Conservation (phyloP, 1,284 basidiomycete genomes). For the Leccinum variabile region DNA sequence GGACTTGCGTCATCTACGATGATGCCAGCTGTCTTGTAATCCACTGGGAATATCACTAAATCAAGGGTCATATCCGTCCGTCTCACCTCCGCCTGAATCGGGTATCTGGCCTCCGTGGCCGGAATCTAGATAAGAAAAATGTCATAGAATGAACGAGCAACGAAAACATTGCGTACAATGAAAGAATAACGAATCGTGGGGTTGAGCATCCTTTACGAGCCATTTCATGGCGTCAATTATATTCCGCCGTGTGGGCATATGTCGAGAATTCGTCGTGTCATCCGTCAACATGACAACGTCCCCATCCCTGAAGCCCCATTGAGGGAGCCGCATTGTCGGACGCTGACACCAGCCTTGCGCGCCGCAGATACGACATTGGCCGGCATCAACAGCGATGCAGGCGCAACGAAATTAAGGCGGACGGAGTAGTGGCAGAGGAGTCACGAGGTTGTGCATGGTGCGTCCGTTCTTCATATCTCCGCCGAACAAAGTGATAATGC, state of each 20-base stretch:
- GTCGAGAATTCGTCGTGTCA: conserved; percentile 56
- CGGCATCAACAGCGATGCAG: conserved; percentile 90
- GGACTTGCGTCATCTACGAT: conserved; percentile 76
- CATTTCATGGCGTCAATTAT: conserved; percentile 85
- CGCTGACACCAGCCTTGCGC: conserved; percentile 78
- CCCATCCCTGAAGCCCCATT: conserved; percentile 63
- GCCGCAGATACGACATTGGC: conserved; percentile 81
- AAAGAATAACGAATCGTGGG: conserved; percentile 85
- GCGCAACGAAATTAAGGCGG: conserved; percentile 95
- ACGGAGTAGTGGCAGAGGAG: conserved; percentile 91
- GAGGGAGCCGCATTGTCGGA: conserved; percentile 75
- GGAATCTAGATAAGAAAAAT: conserved; percentile 48
- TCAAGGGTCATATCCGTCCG: conserved; percentile 54
- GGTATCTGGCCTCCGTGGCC: conserved; percentile 83
- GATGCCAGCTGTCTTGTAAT: conserved; percentile 65
- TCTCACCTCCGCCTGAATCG: conserved; percentile 69
- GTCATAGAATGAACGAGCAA: neutral
- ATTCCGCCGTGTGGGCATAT: conserved; percentile 74
- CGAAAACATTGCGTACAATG: conserved; percentile 57
- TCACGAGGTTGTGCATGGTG: conserved; percentile 95
- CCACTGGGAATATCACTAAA: conserved; percentile 70
- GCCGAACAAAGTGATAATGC: conserved; percentile 92
- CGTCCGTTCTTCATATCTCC: conserved; percentile 95
- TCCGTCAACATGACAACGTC: conserved; percentile 84
- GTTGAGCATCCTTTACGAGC: conserved; percentile 75